A percentile compares a stretch with the other conserved stretches of the same genome.
Conservation (phyloP, 225 moss, liverwort and hornwort genomes). For the Straminergon stramineum region DNA sequence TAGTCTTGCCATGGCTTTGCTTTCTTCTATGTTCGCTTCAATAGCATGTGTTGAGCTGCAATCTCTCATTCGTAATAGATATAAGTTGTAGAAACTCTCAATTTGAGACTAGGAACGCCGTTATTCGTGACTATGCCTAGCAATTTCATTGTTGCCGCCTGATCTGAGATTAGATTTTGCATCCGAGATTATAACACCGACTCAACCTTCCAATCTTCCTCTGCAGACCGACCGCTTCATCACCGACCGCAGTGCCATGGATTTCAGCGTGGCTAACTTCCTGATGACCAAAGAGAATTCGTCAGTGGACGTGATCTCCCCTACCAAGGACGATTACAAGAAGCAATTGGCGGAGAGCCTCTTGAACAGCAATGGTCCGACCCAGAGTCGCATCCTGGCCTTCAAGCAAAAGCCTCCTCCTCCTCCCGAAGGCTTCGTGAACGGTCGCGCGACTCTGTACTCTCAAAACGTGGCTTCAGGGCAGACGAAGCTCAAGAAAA, state of each 20-base stretch:
- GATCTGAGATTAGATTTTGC: not conserved
- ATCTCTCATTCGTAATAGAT: not conserved
- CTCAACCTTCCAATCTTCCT: too few relatives aligned
- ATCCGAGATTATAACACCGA: not conserved
- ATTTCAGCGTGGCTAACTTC: constrained; percentile 35
- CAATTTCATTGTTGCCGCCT: not conserved
- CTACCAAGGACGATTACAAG: constrained; percentile 74
- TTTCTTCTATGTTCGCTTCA: not conserved
- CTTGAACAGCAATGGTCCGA: constrained; percentile 40
- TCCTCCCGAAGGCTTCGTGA: constrained; percentile 39
- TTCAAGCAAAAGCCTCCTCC: constrained; percentile 64
- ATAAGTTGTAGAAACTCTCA: not conserved
- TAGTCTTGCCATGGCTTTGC: too few relatives aligned
- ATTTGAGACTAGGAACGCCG: too few relatives aligned
- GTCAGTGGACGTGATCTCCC: constrained; percentile 25
- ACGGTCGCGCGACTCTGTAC: constrained; percentile 16
- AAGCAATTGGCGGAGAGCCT: constrained; percentile 72
- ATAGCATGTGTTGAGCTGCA: not conserved
- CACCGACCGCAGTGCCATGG: constrained; percentile 46
- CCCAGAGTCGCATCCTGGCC: constrained; percentile 61
- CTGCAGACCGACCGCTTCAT: constrained; percentile 42
- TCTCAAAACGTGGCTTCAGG: constrained; percentile 27
- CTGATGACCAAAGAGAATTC: constrained; percentile 31
- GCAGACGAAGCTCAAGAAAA: constrained; percentile 28
- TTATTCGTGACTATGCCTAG: too few relatives aligned